Evolutionary conservation across 2,329 filamentous ascomycete species (phyloP).

Genomic region (Penicillium sp.): DNA sequence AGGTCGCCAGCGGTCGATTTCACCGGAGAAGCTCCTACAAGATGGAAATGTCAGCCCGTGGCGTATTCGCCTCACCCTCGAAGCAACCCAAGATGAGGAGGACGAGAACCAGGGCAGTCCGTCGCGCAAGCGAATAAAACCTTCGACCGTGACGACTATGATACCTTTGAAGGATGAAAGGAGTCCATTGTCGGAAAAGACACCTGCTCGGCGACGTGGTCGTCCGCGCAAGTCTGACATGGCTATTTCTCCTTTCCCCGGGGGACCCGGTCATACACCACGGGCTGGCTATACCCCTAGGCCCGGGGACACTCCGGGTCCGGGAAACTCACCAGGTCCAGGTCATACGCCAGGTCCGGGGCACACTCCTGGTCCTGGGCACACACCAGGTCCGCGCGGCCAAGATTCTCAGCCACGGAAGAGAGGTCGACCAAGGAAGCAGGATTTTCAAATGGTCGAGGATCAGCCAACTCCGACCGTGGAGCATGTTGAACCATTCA

Average conservation of each 20-base stretch:
- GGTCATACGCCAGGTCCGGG: slow-evolving; percentile 12
- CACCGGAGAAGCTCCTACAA: slow-evolving; percentile 39
- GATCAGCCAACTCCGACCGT: slow-evolving; percentile 17
- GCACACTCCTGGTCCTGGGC: slow-evolving; percentile 35
- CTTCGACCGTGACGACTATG: slow-evolving; percentile 41
- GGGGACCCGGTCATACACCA: slow-evolving; percentile 29
- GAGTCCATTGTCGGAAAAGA: slow-evolving; percentile 31
- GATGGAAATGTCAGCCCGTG: slow-evolving; percentile 49
- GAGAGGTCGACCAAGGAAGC: slow-evolving; percentile 38
- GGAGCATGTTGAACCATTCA: slow-evolving; percentile 13
- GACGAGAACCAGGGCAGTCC: slow-evolving; percentile 33
- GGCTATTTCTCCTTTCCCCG: slow-evolving; percentile 37
- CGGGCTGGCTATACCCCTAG: slow-evolving; percentile 27
- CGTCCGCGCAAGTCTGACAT: slow-evolving; percentile 46
- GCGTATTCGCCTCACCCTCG: slow-evolving; percentile 51
- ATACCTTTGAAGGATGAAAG: slow-evolving; percentile 44
- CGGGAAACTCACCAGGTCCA: not conserved
- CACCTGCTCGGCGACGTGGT: slow-evolving; percentile 44
- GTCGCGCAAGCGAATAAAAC: slow-evolving; percentile 33
- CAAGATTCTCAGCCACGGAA: slow-evolving; percentile 35
- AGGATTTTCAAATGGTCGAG: slow-evolving; percentile 18
- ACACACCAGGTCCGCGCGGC: slow-evolving; percentile 26
- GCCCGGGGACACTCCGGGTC: slow-evolving; percentile 17
- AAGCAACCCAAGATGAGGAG: slow-evolving; percentile 48
- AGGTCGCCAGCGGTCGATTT: slow-evolving; percentile 32